Conservation (phyloP, 495 filamentous ascomycete species). For the Sphaerosporella brunnea region DNA sequence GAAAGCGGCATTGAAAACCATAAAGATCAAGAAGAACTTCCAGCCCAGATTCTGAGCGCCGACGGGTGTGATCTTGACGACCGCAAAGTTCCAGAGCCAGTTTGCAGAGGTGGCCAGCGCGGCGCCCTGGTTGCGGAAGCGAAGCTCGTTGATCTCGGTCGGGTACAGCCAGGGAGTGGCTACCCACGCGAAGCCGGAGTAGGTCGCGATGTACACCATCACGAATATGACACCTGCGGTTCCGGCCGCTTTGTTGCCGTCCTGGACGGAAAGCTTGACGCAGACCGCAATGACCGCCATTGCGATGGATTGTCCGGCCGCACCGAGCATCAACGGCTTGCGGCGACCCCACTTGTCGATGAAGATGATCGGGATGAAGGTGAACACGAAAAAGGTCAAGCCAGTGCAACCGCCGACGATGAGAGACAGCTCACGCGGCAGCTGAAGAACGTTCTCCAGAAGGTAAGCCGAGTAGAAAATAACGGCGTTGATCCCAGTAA, state of each 20-base stretch:
- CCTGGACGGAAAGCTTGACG: constrained; percentile 23
- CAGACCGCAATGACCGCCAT: constrained; percentile 38
- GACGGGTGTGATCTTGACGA: constrained; percentile 46
- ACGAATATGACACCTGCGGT: constrained; percentile 29
- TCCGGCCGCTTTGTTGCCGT: constrained; percentile 9
- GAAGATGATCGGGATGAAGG: constrained; percentile 32
- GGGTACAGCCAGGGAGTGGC: constrained; percentile 46
- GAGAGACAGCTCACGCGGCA: constrained; percentile 23
- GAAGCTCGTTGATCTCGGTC: constrained; percentile 44
- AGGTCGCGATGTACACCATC: constrained; percentile 32
- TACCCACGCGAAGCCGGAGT: constrained; percentile 39
- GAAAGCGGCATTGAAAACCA: constrained; percentile 40
- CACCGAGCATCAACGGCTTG: constrained; percentile 41
- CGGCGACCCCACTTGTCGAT: constrained; percentile 41
- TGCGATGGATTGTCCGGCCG: constrained; percentile 32
- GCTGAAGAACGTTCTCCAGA: constrained; percentile 12
- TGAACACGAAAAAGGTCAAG: constrained; percentile 20
- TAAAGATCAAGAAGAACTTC: constrained; percentile 50
- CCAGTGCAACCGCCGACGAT: constrained; percentile 25
- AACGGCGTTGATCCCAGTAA: constrained; percentile 26
- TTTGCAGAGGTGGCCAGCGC: constrained; percentile 41
- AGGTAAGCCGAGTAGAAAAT: constrained; percentile 23
- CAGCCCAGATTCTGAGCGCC: constrained; percentile 42
- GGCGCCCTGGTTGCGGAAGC: constrained; percentile 38
- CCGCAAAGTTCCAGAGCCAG: constrained; percentile 40